phyloP scores from a whole-genome alignment of 2,329 filamentous ascomycete genomes.

The Penicillium brasilianum region DNA sequence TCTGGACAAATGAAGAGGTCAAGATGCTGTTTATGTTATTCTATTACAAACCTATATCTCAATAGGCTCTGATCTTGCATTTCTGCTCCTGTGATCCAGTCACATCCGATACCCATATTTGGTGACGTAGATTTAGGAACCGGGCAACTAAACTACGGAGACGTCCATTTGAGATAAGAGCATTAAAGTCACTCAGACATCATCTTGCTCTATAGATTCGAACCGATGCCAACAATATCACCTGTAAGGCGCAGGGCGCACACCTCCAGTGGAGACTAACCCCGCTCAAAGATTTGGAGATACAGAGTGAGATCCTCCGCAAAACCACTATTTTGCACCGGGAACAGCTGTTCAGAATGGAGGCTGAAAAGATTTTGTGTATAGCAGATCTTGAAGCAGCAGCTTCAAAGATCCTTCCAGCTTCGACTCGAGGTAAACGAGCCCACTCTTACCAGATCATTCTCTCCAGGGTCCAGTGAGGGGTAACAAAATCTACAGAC shows the following conservation, averaged over 20 bases:
- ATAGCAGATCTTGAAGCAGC: conserved; percentile 26
- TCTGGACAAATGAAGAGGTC: neutral
- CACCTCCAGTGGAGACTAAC: neutral
- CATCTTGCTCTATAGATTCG: neutral
- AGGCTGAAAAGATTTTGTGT: conserved; percentile 20
- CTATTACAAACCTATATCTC: neutral
- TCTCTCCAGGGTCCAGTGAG: neutral
- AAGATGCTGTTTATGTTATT: neutral
- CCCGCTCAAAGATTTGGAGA: conserved; percentile 7
- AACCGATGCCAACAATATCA: neutral
- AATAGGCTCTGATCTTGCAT: neutral
- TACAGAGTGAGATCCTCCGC: neutral
- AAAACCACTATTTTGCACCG: neutral
- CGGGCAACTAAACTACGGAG: too few relatives aligned
- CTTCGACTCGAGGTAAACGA: conserved; percentile 21
- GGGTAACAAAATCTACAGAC: conserved; percentile 40
- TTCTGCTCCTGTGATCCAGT: neutral
- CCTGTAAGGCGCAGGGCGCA: neutral
- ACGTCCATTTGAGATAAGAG: neutral
- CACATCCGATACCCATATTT: neutral
- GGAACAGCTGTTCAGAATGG: conserved; percentile 10
- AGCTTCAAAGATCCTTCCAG: conserved; percentile 19
- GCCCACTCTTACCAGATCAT: neutral
- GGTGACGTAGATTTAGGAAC: too few relatives aligned
- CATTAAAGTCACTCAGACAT: neutral